Conservation (phyloP, 371 early-diverging fungal species). For the Blakeslea trispora region DNA sequence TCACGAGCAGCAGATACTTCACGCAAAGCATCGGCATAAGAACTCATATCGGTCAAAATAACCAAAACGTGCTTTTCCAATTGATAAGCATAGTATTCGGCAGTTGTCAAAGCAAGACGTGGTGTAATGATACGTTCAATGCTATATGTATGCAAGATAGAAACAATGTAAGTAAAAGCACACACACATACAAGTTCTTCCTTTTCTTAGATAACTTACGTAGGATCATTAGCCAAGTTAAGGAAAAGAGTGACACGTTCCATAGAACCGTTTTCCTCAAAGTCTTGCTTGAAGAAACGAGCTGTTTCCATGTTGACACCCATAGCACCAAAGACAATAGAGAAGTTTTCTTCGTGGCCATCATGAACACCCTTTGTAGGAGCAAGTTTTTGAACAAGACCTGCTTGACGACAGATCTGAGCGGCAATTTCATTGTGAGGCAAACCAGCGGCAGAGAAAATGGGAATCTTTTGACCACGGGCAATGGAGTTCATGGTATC, state of each 20-base stretch:
- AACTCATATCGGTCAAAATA: conserved; percentile 99
- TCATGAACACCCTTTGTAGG: conserved; percentile 96
- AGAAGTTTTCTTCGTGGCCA: conserved; percentile 99
- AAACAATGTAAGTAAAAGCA: conserved; percentile 14
- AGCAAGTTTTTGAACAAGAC: conserved; percentile 88
- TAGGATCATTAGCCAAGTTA: conserved; percentile 99
- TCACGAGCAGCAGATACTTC: conserved; percentile 99
- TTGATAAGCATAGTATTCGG: conserved; percentile 99
- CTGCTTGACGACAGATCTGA: conserved; percentile 99
- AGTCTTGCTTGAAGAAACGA: conserved; percentile 99
- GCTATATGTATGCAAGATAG: conserved; percentile 27
- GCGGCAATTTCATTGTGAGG: conserved; percentile 99
- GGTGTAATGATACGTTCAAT: conserved; percentile 99
- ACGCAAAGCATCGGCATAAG: conserved; percentile 99
- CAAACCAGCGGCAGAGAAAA: conserved; percentile 99
- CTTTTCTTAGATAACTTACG: conserved; percentile 67
- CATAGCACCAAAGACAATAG: conserved; percentile 99
- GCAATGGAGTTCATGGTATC: conserved; percentile 99
- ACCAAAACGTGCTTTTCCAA: conserved; percentile 99
- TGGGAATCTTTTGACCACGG: conserved; percentile 99
- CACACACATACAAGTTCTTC: background rate
- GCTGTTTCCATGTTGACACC: conserved; percentile 99
- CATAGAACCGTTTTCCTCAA: conserved; percentile 99
- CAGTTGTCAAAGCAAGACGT: conserved; percentile 98
- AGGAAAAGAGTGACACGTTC: conserved; percentile 99